Conservation (phyloP, 1,139 yeast genomes). For the Protomyces arabidopsidicola region DNA sequence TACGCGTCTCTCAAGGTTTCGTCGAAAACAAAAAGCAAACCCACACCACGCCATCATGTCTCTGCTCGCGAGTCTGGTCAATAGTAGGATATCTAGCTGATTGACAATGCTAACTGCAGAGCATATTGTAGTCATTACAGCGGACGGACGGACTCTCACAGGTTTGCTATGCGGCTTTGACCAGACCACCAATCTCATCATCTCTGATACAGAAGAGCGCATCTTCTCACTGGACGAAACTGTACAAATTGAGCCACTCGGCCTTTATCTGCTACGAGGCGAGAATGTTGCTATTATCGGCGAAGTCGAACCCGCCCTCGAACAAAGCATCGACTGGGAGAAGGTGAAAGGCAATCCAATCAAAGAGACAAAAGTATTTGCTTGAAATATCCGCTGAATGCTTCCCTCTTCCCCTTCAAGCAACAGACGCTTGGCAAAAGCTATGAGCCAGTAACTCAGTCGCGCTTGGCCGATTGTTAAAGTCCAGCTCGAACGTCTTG, state of each 20-base stretch:
- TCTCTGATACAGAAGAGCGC: conserved; percentile 28
- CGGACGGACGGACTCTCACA: conserved; percentile 28
- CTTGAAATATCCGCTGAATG: neutral
- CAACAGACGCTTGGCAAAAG: conserved; percentile 25
- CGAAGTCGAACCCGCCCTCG: conserved; percentile 22
- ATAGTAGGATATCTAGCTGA: neutral
- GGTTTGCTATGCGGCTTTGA: conserved; percentile 27
- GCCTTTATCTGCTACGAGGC: conserved; percentile 28
- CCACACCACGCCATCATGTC: neutral
- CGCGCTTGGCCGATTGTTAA: conserved; percentile 68
- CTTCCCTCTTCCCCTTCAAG: neutral
- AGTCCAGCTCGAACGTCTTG: conserved; percentile 70
- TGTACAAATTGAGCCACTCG: conserved; percentile 18
- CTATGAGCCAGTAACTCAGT: conserved; percentile 57
- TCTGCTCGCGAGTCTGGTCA: neutral
- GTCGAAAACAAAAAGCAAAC: too few species aligned
- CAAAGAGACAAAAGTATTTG: conserved; percentile 22
- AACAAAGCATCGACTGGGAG: conserved; percentile 27
- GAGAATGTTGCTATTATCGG: conserved; percentile 29
- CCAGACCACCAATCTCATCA: conserved; percentile 29
- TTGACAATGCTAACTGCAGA: neutral
- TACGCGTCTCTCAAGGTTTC: too few species aligned
- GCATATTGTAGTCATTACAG: conserved; percentile 26
- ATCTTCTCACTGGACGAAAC: conserved; percentile 26
- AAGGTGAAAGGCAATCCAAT: conserved; percentile 28